Evolutionary conservation across 306 rosid species (phyloP), one percentile per base, ranked within the genome.

Genomic region (Malus asiatica): DNA sequence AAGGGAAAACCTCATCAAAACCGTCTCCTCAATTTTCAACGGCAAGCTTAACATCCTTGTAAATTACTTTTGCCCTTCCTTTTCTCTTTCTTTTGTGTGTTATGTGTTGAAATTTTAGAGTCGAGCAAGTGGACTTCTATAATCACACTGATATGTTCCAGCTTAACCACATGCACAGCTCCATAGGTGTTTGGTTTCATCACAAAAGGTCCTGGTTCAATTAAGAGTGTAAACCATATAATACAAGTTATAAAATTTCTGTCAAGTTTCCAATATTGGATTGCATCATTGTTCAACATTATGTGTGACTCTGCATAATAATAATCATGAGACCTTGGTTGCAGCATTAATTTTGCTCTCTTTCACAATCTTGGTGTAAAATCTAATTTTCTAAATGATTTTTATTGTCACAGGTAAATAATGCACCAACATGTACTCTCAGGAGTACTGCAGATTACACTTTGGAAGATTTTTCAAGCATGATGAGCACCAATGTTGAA

Each of bases 1-100:
- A 68, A 75, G 89, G 51, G 80, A 80, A 78, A 68, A 80, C 48
- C 79, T 85, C n/a, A 69, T 83, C 1, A 71, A 80, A 23, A 73
- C 82, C 0, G 84, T 83, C 48, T 67, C 87, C 23, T 80, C 83
- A 70, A 48, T 77, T 20, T 87, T 85, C 38, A 11, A 78, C 57
- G 86, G 87, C 70, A 83, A 68, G 62, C 91, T 87, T 52, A 78
- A 85, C 61, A 87, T 87, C 72, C 84, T 85, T 32, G 89, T 88
- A 77, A 83, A 77, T 68, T 62, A 18, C 20, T 8, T 25, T 55
- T 55, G 61, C 61, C 61, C 25, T 55, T 55, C 10, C 25, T 55
- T 55, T 55, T 55, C 13, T 9, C 27, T n/a, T n/a, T 55, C 25
- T 8, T n/a, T 42, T 55, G 4, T 16, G 20, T 15, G 55, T 51